Base-by-base conservation (phyloP, 179 eudicot species). In the Nepenthes alata region DNA sequence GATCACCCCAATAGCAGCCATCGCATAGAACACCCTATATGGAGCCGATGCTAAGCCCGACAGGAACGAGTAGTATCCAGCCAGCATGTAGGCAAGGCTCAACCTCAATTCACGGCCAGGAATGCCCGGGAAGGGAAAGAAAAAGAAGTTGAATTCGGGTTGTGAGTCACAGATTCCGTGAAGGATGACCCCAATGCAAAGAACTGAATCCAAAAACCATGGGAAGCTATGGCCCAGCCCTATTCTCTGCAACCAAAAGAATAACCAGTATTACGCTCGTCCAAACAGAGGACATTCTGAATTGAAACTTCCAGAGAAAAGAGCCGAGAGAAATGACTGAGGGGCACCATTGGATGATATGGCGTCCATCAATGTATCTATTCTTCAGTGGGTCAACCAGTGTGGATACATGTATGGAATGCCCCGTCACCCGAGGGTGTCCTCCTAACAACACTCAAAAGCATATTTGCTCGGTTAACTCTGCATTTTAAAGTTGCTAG, bases 101-200 rank as follows among this genome's bases (percentile, higher is more conserved):
- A 81, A 74, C 37, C 71, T 81, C 62, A 85, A 73, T 78, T 89
- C 89, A 72, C 78, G 62, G 37, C 81, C 74, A 13, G 66, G 72
- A 55, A 78, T 54, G 36, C 81, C 80, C 36, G 78, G 77, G 49
- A 80, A 41, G 5, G 85, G 81, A 62, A 74, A 75, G 51, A 78
- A 72, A 60, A 87, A 83, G 79, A 88, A 78, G 61, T 82, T 83
- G 69, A 70, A 78, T 74, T 87, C 97, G 9, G 85, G 90, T 67
- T 87, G 90, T 45, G 95, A 73, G 70, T 85, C 87, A 56, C 87
- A 87, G 53, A 77, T 63, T n/a, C 97, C 94, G 39, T 93, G 98
- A 65, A 90, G 83, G 72, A 93, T 77, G 69, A 90, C 79, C 10
- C 95, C 88, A 34, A 73, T 70, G 78, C 95, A 87, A 50, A 93